Percentiles rank a stretch among this genome's conserved stretches.
Conservation (phyloP, 208 protist species). For the Blechomonas ayalai region DNA sequence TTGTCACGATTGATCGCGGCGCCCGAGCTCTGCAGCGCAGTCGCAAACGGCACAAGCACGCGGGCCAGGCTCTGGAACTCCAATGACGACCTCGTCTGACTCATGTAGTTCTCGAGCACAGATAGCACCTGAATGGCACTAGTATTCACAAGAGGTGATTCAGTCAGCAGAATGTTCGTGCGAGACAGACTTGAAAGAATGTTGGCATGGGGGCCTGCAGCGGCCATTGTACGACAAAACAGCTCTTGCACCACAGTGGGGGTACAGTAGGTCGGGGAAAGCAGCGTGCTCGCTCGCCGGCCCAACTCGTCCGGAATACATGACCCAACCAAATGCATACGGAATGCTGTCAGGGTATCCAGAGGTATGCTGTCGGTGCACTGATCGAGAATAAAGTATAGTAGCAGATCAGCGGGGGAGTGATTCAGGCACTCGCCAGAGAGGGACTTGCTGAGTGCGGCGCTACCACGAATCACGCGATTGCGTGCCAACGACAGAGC, state of each 20-base stretch:
- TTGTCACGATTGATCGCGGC: conserved; percentile 33
- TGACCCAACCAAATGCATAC: conserved; percentile 7
- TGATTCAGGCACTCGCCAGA: conserved; percentile 1
- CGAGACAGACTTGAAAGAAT: conserved; percentile 5
- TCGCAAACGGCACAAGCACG: conserved; percentile 17
- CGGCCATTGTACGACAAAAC: conserved; percentile 35
- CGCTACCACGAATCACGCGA: conserved; percentile 36
- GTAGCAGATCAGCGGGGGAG: conserved; percentile 23
- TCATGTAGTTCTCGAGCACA: background rate
- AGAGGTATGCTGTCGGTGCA: conserved; percentile 44
- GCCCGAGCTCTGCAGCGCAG: conserved; percentile 10
- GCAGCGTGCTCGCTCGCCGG: background rate
- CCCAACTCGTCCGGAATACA: conserved; percentile 11
- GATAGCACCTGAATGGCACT: conserved; percentile 7
- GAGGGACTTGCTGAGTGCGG: conserved; percentile 21
- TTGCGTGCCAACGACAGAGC: conserved; percentile 21
- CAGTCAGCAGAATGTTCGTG: conserved; percentile 2
- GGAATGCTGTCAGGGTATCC: conserved; percentile 9
- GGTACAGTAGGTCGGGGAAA: conserved; percentile 12
- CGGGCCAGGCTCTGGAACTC: conserved; percentile 17
- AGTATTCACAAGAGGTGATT: conserved; percentile 22
- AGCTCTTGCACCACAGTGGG: conserved; percentile 19
- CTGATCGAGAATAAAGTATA: conserved; percentile 78
- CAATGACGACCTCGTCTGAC: background rate
- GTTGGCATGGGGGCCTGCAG: conserved; percentile 46